phyloP scores from a whole-genome alignment of 2,329 filamentous ascomycete genomes.

The Hypoxylon sp. region DNA sequence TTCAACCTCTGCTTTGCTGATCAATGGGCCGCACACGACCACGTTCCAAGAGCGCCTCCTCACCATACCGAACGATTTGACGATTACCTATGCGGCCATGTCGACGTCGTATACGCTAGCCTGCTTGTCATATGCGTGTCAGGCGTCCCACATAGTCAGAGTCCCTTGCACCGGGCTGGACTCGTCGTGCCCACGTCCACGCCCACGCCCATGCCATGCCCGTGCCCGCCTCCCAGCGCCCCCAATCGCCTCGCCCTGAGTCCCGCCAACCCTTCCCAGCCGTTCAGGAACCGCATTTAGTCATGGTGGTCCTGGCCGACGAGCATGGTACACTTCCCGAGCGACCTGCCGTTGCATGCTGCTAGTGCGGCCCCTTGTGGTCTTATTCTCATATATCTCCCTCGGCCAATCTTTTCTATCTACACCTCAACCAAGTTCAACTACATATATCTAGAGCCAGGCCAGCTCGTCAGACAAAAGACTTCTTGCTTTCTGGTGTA shows the following conservation, averaged over 20 bases:
- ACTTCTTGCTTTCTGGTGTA: background rate
- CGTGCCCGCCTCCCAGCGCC: too few species aligned
- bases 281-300: background rate
- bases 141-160: too few species aligned
- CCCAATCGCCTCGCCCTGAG: too few species aligned
- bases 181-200: conserved; percentile 2
- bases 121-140: conserved; percentile 1
- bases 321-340: conserved; percentile 37
- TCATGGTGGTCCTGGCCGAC: conserved; percentile 16
- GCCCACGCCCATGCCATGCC: too few species aligned
- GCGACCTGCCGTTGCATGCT: conserved; percentile 36
- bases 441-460: conserved; percentile 12
- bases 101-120: background rate
- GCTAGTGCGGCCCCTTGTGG: conserved; percentile 21
- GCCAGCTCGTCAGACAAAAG: conserved; percentile 1
- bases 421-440: too few species aligned
- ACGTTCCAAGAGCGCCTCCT: background rate
- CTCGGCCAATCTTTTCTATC: too few species aligned
- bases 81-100: too few species aligned
- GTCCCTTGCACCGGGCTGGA: background rate
- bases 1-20: conserved; percentile 18
- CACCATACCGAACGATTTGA: background rate
- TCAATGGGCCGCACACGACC: conserved; percentile 7
- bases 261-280: conserved; percentile 2
- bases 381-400: conserved; percentile 16